These are phyloP conservation scores for Fusarium sp. DNA, from an alignment of 2,329 filamentous ascomycete species.

Conservation along the genomic window DNA sequence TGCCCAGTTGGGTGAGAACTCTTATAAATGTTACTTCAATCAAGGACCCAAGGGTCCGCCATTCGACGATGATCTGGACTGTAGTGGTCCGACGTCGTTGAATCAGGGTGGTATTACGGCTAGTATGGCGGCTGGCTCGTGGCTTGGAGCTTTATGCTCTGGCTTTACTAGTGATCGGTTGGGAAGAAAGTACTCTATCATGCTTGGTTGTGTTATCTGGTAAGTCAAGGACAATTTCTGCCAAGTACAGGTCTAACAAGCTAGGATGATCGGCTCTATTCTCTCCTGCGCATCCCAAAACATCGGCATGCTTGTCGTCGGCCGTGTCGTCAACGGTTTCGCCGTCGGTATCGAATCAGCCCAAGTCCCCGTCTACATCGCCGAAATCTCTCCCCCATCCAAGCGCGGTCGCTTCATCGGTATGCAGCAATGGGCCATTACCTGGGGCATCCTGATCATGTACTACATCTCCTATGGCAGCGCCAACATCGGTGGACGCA, in stretches of 20 bases:
- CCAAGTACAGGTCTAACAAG: neutral
- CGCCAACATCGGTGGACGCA: constrained; percentile 63
- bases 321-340: constrained; percentile 71
- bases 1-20: constrained; percentile 48
- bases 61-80: constrained; percentile 43
- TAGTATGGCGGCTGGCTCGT: constrained; percentile 63
- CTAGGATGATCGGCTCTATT: constrained; percentile 61
- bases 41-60: constrained; percentile 50
- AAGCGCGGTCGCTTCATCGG: constrained; percentile 52
- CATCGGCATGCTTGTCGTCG: constrained; percentile 53
- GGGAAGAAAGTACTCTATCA: constrained; percentile 63
- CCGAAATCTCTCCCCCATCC: constrained; percentile 73
- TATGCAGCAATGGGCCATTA: constrained; percentile 77
- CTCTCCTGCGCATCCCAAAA: constrained; percentile 59
- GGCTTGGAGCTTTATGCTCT: constrained; percentile 60
- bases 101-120: constrained; percentile 65
- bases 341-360: constrained; percentile 73
- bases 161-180: constrained; percentile 62
- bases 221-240: constrained; percentile 45
- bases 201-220: constrained; percentile 63
- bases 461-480: constrained; percentile 76
- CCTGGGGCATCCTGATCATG: constrained; percentile 75
- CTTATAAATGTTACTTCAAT: constrained; percentile 55
- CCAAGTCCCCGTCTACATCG: constrained; percentile 77
- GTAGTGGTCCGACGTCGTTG: constrained; percentile 53